Conservation (phyloP, 2,329 filamentous ascomycete genomes). For the Alternaria sp. region DNA sequence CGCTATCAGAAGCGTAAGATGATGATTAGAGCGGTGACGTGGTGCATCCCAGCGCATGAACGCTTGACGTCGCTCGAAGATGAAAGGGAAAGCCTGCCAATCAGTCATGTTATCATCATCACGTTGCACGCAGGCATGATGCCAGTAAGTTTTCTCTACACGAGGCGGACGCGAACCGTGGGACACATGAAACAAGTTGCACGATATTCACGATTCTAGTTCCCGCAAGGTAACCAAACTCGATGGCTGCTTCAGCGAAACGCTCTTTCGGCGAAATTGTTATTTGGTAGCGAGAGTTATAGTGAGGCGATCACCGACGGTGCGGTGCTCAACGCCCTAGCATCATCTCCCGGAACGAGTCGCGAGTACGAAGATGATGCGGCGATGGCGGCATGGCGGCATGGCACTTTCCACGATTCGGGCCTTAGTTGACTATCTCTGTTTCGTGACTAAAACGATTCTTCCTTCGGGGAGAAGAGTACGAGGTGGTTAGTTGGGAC, state of each 20-base stretch:
- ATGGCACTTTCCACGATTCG: constrained; percentile 16
- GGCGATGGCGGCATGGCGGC: constrained; percentile 13
- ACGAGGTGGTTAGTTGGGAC: constrained; percentile 12
- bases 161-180: constrained; percentile 10
- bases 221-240: constrained; percentile 15
- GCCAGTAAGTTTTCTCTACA: constrained; percentile 18
- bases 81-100: constrained; percentile 12
- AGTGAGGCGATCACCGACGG: constrained; percentile 14
- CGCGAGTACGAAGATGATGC: constrained; percentile 9
- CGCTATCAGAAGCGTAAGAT: neutral
- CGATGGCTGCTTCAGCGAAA: constrained; percentile 10
- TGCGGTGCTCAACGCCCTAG: constrained; percentile 2
- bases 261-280: constrained; percentile 9
- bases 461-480: constrained; percentile 4
- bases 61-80: constrained; percentile 8
- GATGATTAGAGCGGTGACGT: constrained; percentile 1
- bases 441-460: constrained; percentile 13
- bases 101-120: constrained; percentile 20
- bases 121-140: constrained; percentile 25
- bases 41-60: constrained; percentile 9
- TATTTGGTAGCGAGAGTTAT: constrained; percentile 15
- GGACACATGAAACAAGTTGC: constrained; percentile 21
- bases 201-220: constrained; percentile 22
- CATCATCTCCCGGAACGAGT: constrained; percentile 4
- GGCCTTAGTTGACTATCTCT: constrained; percentile 8